These are phyloP conservation scores for Dothideomycetes sp. DNA, from an alignment of 2,329 filamentous ascomycete species.

Conservation along the genomic window DNA sequence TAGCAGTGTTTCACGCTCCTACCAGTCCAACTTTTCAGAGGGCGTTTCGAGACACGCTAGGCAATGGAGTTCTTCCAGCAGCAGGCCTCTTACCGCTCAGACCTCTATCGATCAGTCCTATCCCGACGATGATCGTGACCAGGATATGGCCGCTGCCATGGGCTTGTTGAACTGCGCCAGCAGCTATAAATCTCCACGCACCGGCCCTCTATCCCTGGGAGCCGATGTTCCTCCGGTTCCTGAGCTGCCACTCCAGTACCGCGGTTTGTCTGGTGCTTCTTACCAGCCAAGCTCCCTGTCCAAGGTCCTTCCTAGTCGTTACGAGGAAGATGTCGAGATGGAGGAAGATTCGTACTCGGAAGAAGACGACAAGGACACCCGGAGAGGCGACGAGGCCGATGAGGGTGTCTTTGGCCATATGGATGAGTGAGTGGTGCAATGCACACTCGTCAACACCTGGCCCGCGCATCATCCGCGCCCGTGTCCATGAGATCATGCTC, in stretches of 20 bases:
- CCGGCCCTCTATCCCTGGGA: slow-evolving; percentile 50
- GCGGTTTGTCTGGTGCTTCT: slow-evolving; percentile 31
- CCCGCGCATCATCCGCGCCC: too few relatives aligned
- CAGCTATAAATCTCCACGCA: slow-evolving; percentile 73
- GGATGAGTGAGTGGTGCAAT: slow-evolving; percentile 66
- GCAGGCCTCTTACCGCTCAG: slow-evolving; percentile 63
- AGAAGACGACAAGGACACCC: slow-evolving; percentile 40
- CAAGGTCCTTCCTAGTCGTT: slow-evolving; percentile 10
- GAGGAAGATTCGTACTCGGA: slow-evolving; percentile 28
- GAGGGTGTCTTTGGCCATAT: slow-evolving; percentile 93
- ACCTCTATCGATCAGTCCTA: slow-evolving; percentile 52
- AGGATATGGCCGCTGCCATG: slow-evolving; percentile 79
- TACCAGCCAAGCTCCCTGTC: slow-evolving; percentile 14
- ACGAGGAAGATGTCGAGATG: slow-evolving; percentile 35
- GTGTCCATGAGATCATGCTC: too few relatives aligned
- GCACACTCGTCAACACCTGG: too few relatives aligned
- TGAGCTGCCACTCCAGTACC: slow-evolving; percentile 69
- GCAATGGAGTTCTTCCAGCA: slow-evolving; percentile 56
- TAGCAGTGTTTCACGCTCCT: slow-evolving; percentile 57
- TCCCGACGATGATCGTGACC: slow-evolving; percentile 65
- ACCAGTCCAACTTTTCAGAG: slow-evolving; percentile 57
- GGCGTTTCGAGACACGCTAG: slow-evolving; percentile 32
- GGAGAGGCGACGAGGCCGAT: slow-evolving; percentile 71
- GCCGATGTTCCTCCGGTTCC: slow-evolving; percentile 78
- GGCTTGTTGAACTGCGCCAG: slow-evolving; percentile 66